Evolutionary conservation across 2,329 filamentous ascomycete genomes (phyloP).

Genomic region (Penicillium corylophilum): DNA sequence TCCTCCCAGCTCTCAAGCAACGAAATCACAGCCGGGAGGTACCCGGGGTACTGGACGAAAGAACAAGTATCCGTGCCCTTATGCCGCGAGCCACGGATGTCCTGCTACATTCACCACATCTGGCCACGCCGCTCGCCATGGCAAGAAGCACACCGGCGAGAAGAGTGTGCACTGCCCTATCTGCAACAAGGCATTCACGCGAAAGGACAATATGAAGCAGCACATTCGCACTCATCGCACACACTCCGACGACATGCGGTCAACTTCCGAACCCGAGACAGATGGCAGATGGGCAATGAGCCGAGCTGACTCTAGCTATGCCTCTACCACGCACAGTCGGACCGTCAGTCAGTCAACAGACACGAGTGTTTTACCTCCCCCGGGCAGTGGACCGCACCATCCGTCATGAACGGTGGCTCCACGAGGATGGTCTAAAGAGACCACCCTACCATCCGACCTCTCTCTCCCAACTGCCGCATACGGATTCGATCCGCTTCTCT

Average conservation of each 20-base stretch:
- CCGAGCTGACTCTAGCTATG: constrained; percentile 13
- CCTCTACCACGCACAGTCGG: constrained; percentile 13
- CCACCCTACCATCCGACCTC: not conserved
- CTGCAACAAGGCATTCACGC: constrained; percentile 67
- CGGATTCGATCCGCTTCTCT: not conserved
- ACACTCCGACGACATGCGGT: constrained; percentile 34
- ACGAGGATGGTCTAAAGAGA: not conserved
- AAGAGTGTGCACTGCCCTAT: constrained; percentile 67
- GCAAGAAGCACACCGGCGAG: constrained; percentile 68
- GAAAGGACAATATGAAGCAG: constrained; percentile 71
- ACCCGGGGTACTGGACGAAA: constrained; percentile 43
- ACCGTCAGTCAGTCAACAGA: constrained; percentile 18
- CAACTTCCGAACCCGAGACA: constrained; percentile 19
- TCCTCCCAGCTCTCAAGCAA: constrained; percentile 24
- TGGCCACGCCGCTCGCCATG: constrained; percentile 65
- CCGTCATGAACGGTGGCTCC: constrained; percentile 4
- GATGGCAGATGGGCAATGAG: constrained; percentile 16
- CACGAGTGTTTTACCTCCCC: constrained; percentile 5
- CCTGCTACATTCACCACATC: constrained; percentile 65
- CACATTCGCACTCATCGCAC: constrained; percentile 60
- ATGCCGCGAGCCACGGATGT: constrained; percentile 60
- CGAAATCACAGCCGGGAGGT: constrained; percentile 23
- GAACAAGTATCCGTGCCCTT: constrained; percentile 66
- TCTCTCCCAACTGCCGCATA: constrained; percentile 2
- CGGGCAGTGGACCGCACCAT: constrained; percentile 2